phyloP scores from a whole-genome alignment of 106 monocot species.

The Apostasia ramifera region DNA sequence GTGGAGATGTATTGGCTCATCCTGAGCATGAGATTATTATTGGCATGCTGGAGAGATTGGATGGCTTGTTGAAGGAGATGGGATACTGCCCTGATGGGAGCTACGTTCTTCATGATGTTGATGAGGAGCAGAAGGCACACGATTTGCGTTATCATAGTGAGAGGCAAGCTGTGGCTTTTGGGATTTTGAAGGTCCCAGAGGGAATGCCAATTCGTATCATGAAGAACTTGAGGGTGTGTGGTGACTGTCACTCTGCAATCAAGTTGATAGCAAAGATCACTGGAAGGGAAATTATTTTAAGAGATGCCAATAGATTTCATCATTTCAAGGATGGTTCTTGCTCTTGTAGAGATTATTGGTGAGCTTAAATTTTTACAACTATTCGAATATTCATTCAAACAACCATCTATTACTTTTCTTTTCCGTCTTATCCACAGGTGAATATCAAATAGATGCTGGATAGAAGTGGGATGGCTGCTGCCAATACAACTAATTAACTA shows the following conservation, averaged over 20 bases:
- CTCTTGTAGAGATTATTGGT: constrained; percentile 87
- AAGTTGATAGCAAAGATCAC: constrained; percentile 64
- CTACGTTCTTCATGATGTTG: constrained; percentile 74
- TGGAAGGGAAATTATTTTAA: constrained; percentile 55
- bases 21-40: constrained; percentile 40
- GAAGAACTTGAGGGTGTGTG: constrained; percentile 79
- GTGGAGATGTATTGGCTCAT: constrained; percentile 39
- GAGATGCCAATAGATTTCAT: constrained; percentile 84
- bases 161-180: constrained; percentile 70
- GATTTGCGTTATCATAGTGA: constrained; percentile 65
- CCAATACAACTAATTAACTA: no score
- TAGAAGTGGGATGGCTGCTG: no score
- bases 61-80: constrained; percentile 38
- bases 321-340: constrained; percentile 72
- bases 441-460: no score
- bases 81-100: constrained; percentile 69
- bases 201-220: constrained; percentile 69
- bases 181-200: constrained; percentile 55
- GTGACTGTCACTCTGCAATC: constrained; percentile 72
- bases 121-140: constrained; percentile 71
- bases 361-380: neutral
- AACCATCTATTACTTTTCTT: no score
- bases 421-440: no score
- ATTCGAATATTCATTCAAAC: neutral
- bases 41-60: constrained; percentile 39